Base-by-base conservation (phyloP, 169 alveolate species). In the Perkinsus marinus region DNA sequence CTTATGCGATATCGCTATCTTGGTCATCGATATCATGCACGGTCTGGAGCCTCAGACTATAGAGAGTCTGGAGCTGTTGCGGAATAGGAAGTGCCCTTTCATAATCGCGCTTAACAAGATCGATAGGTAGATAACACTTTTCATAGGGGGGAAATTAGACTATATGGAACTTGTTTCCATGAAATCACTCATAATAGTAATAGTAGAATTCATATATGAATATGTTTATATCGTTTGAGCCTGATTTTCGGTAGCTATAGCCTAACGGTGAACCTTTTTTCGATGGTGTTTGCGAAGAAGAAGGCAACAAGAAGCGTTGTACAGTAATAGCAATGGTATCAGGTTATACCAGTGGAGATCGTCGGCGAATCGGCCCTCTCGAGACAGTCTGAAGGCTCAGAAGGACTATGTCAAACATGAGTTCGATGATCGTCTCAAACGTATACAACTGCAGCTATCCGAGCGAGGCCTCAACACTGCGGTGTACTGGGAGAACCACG, bases 21-120 rank as follows among this genome's bases (percentile, higher is more conserved):
- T 99, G 68, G 99, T 99, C 68, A 98, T 99, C n/a, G 99, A 99
- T 95, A 96, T 99, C 92, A 98, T 98, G 99, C 99, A 98, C 95
- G 99, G 99, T 34, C 94, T 99, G 69, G 99, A 99, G 95, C 98
- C 98, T 89, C 99, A 98, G 94, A 98, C 99, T 38, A 94, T 97
- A 19, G 99, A 98, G 94, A 96, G 99, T 89, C 93, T 99, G 22
- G 98, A 98, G 43, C 94, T 98, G 47, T 95, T 98, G 90, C 94
- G 97, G 93, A 95, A 95, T 94, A 89, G 97, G 68, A 96, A 96
- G 92, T 98, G 99, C 92, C 99, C 99, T 3, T 99, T 98, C 95
- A 96, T 99, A 30, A 98, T 99, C 36, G 99, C 99, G 38, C 94
- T 99, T 90, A 99, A 99, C 94, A 99, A 98, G 96, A 96, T 99